Percentiles rank a stretch among this genome's conserved stretches.
phyloP scores from a whole-genome alignment of 176 grass and related monocot genomes.

The Carex scoparia region DNA sequence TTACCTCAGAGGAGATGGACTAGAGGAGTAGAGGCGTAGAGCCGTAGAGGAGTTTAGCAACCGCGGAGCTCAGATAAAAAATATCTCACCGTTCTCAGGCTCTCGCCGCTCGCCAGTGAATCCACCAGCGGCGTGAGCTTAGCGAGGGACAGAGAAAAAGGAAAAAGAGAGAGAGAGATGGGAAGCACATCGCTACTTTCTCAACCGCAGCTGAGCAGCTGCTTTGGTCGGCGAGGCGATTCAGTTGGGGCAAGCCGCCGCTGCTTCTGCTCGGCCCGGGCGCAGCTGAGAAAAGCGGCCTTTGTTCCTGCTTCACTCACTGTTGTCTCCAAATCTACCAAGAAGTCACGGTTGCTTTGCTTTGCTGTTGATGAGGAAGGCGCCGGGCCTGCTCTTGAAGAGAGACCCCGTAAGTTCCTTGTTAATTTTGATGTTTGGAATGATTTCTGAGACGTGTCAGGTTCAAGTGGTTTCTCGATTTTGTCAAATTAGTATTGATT shows the following conservation, averaged over 20 bases:
- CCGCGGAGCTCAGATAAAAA: not conserved
- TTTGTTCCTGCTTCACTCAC: constrained; percentile 16
- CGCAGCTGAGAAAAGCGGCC: not conserved
- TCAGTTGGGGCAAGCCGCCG: not conserved
- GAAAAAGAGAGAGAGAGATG: constrained; percentile 29
- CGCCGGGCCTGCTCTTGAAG: constrained; percentile 43
- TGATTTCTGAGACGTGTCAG: not conserved
- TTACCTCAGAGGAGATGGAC: too few relatives aligned
- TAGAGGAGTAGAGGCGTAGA: too few relatives aligned
- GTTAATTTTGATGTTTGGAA: not conserved
- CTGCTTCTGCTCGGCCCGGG: not conserved
- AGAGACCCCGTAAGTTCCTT: constrained; percentile 41
- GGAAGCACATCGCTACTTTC: constrained; percentile 52
- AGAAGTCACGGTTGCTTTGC: constrained; percentile 18
- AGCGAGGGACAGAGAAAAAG: not conserved
- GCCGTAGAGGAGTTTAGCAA: not conserved
- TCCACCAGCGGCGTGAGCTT: not conserved
- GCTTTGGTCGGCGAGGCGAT: constrained; percentile 7
- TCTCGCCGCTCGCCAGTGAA: not conserved
- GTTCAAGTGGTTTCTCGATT: not conserved
- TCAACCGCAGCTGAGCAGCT: constrained; percentile 32
- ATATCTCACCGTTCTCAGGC: not conserved
- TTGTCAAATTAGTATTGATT: not conserved
- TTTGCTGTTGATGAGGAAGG: constrained; percentile 30
- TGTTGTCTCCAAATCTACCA: not conserved